Conservation (phyloP, 225 moss, liverwort and hornwort species). For the Marchantia paleacea region DNA sequence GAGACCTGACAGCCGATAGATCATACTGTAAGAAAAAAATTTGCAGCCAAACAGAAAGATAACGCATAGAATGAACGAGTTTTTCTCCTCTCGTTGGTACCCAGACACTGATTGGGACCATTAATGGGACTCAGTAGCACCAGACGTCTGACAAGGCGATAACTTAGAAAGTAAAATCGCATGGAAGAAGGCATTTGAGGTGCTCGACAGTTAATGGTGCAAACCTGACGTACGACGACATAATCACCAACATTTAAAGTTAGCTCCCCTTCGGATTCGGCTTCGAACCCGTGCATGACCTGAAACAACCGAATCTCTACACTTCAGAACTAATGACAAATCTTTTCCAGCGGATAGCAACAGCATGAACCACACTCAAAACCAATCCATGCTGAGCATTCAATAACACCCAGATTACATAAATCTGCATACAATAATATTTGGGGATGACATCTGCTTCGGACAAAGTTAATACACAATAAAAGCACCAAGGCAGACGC, state of each 20-base stretch:
- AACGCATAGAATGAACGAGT: no score
- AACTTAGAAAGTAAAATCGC: no score
- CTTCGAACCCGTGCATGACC: constrained; percentile 58
- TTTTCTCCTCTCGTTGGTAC: no score
- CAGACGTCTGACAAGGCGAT: no score
- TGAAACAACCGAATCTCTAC: constrained; percentile 4
- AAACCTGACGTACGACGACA: constrained; percentile 55
- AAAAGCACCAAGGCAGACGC: no score
- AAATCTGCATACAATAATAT: not conserved
- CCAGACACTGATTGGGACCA: no score
- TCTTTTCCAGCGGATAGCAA: not conserved
- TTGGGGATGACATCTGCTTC: not conserved
- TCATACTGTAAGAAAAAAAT: no score
- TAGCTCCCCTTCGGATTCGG: constrained; percentile 55
- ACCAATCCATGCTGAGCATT: not conserved
- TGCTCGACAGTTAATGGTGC: not conserved
- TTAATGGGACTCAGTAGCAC: no score
- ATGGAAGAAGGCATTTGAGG: not conserved
- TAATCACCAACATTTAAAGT: constrained; percentile 43
- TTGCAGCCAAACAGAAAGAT: no score
- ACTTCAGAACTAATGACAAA: not conserved
- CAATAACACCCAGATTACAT: not conserved
- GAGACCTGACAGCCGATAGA: constrained; percentile 37
- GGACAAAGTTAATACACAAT: not conserved
- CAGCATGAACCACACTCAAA: not conserved